A percentile compares a stretch with the other conserved stretches of the same genome.
Conservation (phyloP, 352 stramenopile genomes). For the Globisporangium parvum region DNA sequence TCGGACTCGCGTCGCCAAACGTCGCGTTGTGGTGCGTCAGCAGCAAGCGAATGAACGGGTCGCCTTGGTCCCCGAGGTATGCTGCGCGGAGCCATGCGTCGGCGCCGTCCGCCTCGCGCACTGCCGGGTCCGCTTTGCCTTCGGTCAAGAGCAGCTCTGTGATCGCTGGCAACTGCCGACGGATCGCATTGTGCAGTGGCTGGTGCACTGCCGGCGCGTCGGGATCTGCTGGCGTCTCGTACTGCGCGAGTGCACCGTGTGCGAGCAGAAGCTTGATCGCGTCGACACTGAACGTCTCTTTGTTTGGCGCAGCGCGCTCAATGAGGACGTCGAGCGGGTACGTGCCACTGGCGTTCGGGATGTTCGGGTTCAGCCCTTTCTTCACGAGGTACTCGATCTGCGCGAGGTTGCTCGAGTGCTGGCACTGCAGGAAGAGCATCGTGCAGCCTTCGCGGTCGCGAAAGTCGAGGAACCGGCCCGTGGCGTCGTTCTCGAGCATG, state of each 20-base stretch:
- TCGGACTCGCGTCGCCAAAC: constrained; percentile 25
- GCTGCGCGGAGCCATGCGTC: constrained; percentile 61
- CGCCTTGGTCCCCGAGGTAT: constrained; percentile 22
- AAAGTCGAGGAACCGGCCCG: constrained; percentile 64
- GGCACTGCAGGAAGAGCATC: constrained; percentile 79
- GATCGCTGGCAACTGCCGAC: constrained; percentile 25
- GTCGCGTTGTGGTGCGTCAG: constrained; percentile 36
- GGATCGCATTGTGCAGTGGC: constrained; percentile 53
- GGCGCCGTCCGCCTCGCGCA: constrained; percentile 29
- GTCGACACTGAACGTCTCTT: constrained; percentile 32
- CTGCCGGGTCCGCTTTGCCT: constrained; percentile 28
- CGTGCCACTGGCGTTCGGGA: constrained; percentile 47
- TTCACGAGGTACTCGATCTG: constrained; percentile 66
- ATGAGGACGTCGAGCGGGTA: constrained; percentile 63
- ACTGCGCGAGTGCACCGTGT: constrained; percentile 36
- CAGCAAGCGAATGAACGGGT: constrained; percentile 44
- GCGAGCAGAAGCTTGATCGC: constrained; percentile 48
- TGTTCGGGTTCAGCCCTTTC: constrained; percentile 68
- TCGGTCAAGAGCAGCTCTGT: constrained; percentile 22
- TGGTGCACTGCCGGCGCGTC: constrained; percentile 48
- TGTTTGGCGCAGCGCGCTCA: constrained; percentile 16
- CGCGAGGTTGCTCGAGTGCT: constrained; percentile 50
- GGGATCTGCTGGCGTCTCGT: constrained; percentile 25
- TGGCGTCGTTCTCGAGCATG: constrained; percentile 52
- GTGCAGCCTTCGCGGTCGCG: constrained; percentile 65